Conservation (phyloP, 2,329 filamentous ascomycete species). For the Trichoderma oligosporum region DNA sequence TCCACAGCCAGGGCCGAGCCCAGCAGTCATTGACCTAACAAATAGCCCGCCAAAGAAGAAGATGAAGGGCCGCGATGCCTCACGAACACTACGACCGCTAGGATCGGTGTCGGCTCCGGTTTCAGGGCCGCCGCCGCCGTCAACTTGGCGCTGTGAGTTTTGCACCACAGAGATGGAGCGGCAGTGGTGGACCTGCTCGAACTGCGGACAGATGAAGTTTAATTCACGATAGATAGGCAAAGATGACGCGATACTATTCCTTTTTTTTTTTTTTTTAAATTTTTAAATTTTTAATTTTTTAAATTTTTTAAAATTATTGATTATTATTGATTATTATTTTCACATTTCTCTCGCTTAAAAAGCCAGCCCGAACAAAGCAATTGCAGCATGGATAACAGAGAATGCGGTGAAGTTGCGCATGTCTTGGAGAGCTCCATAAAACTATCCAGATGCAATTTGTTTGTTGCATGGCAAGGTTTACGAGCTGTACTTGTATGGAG, state of each 20-base stretch:
- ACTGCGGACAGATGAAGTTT: conserved; percentile 53
- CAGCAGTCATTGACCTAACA: conserved; percentile 35
- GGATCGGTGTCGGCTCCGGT: conserved; percentile 2
- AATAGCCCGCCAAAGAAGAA: conserved; percentile 28
- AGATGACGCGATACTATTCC: not conserved
- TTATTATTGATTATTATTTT: no score
- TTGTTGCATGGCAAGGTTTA: not conserved
- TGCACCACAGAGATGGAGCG: conserved; percentile 51
- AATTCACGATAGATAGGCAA: conserved; percentile 35
- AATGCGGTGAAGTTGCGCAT: conserved; percentile 9
- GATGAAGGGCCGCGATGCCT: conserved; percentile 2
- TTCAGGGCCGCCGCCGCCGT: conserved; percentile 24
- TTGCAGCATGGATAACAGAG: not conserved
- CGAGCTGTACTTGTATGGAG: not conserved
- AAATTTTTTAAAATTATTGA: no score
- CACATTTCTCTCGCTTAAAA: not conserved
- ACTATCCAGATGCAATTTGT: not conserved
- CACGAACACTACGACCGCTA: conserved; percentile 18
- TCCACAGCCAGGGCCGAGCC: conserved; percentile 18
- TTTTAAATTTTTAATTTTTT: no score
- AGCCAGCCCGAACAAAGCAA: conserved; percentile 3
- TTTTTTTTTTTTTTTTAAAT: no score
- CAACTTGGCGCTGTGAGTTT: conserved; percentile 49
- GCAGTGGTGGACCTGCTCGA: conserved; percentile 55
- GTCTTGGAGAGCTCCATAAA: not conserved